Evolutionary conservation across 805 yeast species (phyloP).

Genomic region (Saturnispora kantuleensis): DNA sequence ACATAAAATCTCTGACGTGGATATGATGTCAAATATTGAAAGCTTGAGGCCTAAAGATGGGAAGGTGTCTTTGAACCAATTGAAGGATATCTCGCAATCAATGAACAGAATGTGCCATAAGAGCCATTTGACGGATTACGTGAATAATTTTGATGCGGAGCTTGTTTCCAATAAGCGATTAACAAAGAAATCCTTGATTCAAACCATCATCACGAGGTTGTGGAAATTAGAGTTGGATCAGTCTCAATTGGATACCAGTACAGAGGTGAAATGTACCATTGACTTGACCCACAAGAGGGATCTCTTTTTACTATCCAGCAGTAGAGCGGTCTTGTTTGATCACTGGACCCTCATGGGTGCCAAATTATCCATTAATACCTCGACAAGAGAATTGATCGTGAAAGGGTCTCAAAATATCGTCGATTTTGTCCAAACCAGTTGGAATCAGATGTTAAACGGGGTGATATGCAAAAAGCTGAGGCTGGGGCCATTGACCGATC

Average conservation of each 20-base stretch:
- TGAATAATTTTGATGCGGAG: conserved; percentile 3
- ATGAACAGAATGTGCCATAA: conserved; percentile 12
- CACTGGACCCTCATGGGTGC: conserved; percentile 31
- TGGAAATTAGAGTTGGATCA: conserved; percentile 20
- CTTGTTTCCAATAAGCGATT: not conserved
- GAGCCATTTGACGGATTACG: conserved; percentile 13
- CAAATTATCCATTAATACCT: conserved; percentile 20
- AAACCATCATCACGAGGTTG: conserved; percentile 15
- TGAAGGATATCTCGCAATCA: conserved; percentile 9
- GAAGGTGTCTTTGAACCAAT: conserved; percentile 16
- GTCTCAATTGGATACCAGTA: conserved; percentile 6
- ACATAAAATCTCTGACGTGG: conserved; percentile 17
- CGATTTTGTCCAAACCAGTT: conserved; percentile 26
- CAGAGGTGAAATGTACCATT: conserved; percentile 15
- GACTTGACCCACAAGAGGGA: conserved; percentile 23
- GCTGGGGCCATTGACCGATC: conserved; percentile 17
- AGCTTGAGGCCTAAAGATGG: conserved; percentile 19
- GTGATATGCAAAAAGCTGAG: conserved; percentile 16
- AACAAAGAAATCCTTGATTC: conserved; percentile 17
- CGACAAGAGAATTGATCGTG: conserved; percentile 21
- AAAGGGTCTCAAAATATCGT: conserved; percentile 22
- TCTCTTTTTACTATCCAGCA: conserved; percentile 24
- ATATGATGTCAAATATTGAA: conserved; percentile 21
- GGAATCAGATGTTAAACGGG: conserved; percentile 25
- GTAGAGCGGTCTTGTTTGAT: conserved; percentile 24